A percentile compares a stretch with the other conserved stretches of the same genome.
Evolutionary conservation across 257 asterid genomes (phyloP).

Genomic region (Solanum pennellii): DNA sequence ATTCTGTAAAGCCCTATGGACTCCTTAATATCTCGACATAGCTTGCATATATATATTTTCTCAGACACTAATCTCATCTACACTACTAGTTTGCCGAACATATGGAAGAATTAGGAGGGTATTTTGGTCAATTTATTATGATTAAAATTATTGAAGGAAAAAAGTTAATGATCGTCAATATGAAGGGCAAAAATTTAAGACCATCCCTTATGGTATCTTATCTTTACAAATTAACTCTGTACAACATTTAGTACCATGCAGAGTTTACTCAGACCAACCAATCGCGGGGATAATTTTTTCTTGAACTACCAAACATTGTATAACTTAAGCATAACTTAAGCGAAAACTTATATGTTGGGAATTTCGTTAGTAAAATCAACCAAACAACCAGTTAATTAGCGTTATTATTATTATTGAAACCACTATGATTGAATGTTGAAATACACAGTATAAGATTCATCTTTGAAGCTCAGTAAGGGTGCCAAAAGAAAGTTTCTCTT

Average conservation of each 20-base stretch:
- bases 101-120: too few species aligned
- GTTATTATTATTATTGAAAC: neutral
- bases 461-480: constrained; percentile 65
- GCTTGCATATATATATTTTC: too few species aligned
- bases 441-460: constrained; percentile 80
- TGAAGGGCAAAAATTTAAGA: too few species aligned
- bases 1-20: neutral
- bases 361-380: neutral
- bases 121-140: too few species aligned
- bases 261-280: neutral
- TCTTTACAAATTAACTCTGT: too few species aligned
- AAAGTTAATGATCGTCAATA: too few species aligned
- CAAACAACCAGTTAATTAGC: neutral
- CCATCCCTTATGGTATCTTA: too few species aligned
- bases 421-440: constrained; percentile 22
- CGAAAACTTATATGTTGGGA: neutral
- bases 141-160: too few species aligned
- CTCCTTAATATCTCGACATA: neutral
- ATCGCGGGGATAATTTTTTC: neutral
- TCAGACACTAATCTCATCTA: too few species aligned
- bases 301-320: neutral
- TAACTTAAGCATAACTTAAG: neutral
- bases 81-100: neutral
- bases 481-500: constrained; percentile 38
- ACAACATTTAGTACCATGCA: neutral